Evolutionary conservation across 176 grass and related monocot genomes (phyloP), one percentile per base, ranked within the genome.

Genomic region (Stipa capillata): DNA sequence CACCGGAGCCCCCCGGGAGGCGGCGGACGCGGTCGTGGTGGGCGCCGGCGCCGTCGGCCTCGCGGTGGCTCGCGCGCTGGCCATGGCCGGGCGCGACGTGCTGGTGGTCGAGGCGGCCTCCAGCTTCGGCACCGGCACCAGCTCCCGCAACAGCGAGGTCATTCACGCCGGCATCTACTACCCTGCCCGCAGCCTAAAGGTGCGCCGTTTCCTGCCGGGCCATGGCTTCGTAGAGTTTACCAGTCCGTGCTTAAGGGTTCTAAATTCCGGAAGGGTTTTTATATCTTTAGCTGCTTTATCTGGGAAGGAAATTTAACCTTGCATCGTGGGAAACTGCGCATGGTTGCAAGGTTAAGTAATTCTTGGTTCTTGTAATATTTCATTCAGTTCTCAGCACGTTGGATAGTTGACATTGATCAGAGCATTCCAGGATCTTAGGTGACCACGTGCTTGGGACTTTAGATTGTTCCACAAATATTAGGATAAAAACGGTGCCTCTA

Each of bases 141-240:
- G 95, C 73, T 98, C 95, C 54, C 90, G 95, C 60, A 98, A 98
- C 68, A 98, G 95, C 68, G 92, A 94, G 92, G 95, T 98, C 68
- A 90, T 98, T 74, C 92, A 98, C 50, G 88, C 95, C 54, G 95
- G 95, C 32, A 94, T 98, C 72, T 98, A 94, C 77, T 91, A 98
- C 58, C 90, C 95, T 52, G 76, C 82, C 4, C 20, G 83, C n/a
- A 98, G 87, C 77, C 84, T 94, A 23, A 98, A 92, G 90, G 92
- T 98, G 48, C 24, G 39, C 69, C 20, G 4, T 29, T 66, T 29
- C 42, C 20, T 7, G 21, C 48, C 21, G 27, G 74, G 15, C 37
- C 25, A 28, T 14, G 73, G 24, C 51, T 35, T 56, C 15, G 37
- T 44, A 15, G 9, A 21, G 39, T 49, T 60, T 68, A 1, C 20